Evolutionary conservation across 192 early-diverging fungal genomes (phyloP), one percentile per base, ranked within the genome.

Genomic region (Coemansia sp.): DNA sequence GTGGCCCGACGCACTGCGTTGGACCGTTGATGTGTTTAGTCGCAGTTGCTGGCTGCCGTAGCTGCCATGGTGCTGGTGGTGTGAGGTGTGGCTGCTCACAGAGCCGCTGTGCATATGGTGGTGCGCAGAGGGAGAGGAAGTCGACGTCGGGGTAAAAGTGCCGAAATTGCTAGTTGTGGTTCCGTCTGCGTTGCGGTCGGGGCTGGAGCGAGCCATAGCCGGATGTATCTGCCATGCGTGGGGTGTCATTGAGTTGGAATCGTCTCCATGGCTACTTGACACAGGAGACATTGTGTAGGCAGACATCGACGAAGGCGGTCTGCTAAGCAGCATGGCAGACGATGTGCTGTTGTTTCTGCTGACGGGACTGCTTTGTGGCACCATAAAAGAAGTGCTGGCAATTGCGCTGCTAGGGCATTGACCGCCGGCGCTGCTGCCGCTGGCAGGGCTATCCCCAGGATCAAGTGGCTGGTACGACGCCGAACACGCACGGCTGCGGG

Each of bases 1-100:
- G 51, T 79, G 76, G 4, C 73, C 81, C 6, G 76, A 83, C 7
- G 77, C 67, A 36, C 76, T 78, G 62, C 81, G 76, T 67, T 83
- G 81, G 1, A 78, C 76, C 9, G 73, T 75, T 15, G 76, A 72
- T 43, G 54, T 61, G 65, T 73, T 77, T 12, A 83, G 65, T 6
- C 73, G 72, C 16, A 69, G 72, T 60, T 77, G 72, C 39, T 83
- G 80, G 21, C 46, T 43, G 61, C 65, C 45, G 16, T 65, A 56
- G 55, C 67, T 62, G 39, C 61, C 63, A 13, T 64, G 43, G 8
- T 63, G 69, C n/a, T 68, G 65, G 57, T 48, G 41, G 4, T 40
- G 16, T 6, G 46, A n/a, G 46, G 46, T 11, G 12, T 59, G 57
- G 39, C 57, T 18, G 3, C 57, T 41, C 15, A 16, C 13, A 8